These are phyloP conservation scores for Hawksworthiomyces lignivorus DNA, from an alignment of 2,329 filamentous ascomycete species.

Conservation along the genomic window DNA sequence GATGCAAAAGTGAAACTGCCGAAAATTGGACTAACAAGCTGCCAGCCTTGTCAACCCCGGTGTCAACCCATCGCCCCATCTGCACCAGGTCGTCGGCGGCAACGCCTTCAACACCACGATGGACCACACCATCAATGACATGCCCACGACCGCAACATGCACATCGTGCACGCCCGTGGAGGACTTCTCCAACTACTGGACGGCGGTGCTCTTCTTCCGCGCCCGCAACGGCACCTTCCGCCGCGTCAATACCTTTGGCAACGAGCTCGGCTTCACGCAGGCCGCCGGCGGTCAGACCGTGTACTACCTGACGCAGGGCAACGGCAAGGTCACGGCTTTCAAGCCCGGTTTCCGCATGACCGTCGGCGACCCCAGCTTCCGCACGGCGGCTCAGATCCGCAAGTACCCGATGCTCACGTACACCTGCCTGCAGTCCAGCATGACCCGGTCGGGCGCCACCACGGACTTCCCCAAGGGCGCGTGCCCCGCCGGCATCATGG, in stretches of 20 bases:
- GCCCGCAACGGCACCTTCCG: constrained; percentile 18
- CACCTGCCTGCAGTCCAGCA: constrained; percentile 30
- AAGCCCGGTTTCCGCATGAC: constrained; percentile 38
- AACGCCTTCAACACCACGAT: constrained; percentile 22
- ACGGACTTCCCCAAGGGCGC: constrained; percentile 27
- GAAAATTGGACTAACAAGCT: not conserved
- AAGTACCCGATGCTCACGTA: constrained; percentile 34
- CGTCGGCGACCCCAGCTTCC: constrained; percentile 29
- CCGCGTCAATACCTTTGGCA: constrained; percentile 17
- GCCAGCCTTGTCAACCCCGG: constrained; percentile 11
- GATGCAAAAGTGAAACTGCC: too few species aligned
- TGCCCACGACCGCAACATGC: constrained; percentile 19
- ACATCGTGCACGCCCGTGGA: constrained; percentile 25
- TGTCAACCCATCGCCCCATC: constrained; percentile 6
- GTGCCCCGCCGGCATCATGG: constrained; percentile 28
- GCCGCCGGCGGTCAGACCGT: constrained; percentile 26
- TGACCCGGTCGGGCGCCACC: constrained; percentile 28
- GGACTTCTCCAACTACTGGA: constrained; percentile 25
- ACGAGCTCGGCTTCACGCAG: constrained; percentile 21
- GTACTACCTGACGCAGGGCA: constrained; percentile 26
- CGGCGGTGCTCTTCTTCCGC: constrained; percentile 19
- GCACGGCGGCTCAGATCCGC: constrained; percentile 24
- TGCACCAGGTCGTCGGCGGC: constrained; percentile 13
- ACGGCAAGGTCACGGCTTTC: constrained; percentile 31
- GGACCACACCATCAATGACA: constrained; percentile 19